Conservation (phyloP, 2,329 filamentous ascomycete species). For the Zymoseptoria ardabiliae region DNA sequence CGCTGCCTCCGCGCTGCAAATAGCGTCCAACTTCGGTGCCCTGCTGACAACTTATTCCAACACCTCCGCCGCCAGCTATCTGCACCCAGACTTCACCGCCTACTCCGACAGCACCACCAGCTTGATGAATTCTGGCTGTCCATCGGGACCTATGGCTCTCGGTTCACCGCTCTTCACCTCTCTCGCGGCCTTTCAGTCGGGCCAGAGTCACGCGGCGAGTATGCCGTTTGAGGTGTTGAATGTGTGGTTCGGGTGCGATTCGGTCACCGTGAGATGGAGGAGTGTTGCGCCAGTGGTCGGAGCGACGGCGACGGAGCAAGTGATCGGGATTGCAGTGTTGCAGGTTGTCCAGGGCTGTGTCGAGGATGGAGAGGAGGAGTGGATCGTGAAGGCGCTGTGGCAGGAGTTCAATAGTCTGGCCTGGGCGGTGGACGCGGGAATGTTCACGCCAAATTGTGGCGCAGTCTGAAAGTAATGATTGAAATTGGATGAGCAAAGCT, state of each 20-base stretch:
- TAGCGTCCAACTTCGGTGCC: conserved; percentile 25
- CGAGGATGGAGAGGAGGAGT: conserved; percentile 16
- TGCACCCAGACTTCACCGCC: conserved; percentile 23
- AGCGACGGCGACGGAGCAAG: conserved; percentile 14
- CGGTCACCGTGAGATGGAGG: conserved; percentile 26
- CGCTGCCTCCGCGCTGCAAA: conserved; percentile 16
- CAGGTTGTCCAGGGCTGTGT: conserved; percentile 13
- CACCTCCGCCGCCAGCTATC: conserved; percentile 15
- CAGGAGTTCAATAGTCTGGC: conserved; percentile 28
- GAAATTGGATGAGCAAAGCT: neutral
- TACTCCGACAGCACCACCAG: conserved; percentile 27
- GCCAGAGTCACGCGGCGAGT: conserved; percentile 23
- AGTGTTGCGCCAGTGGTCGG: conserved; percentile 14
- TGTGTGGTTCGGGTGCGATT: conserved; percentile 27
- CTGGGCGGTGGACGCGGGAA: conserved; percentile 23
- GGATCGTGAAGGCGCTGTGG: conserved; percentile 25
- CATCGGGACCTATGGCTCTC: conserved; percentile 17
- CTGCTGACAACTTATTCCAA: conserved; percentile 26
- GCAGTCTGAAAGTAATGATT: neutral
- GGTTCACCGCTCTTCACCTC: conserved; percentile 22
- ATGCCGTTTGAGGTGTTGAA: conserved; percentile 29
- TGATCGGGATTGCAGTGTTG: conserved; percentile 25
- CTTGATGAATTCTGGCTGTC: conserved; percentile 26
- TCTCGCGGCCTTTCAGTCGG: conserved; percentile 23
- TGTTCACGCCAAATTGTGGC: conserved; percentile 16